Base-by-base conservation (phyloP, 192 early-diverging fungal genomes). In the Mortierella claussenii region DNA sequence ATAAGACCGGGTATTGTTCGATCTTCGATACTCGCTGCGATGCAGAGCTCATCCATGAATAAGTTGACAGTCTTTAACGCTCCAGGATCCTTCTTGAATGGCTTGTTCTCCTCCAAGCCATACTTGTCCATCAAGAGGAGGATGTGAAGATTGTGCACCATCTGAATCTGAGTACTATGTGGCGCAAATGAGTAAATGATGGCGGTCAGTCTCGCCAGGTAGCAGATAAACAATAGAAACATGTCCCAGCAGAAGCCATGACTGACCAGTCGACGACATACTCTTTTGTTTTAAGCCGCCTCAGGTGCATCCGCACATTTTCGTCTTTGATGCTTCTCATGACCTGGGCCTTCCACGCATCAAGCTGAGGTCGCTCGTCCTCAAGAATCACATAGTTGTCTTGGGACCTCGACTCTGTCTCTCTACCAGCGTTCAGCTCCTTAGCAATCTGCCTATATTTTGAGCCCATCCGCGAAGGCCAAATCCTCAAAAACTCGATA, bases 21-120 rank as follows among this genome's bases (percentile, higher is more conserved):
- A 37, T 62, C 59, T 7, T 74, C 69, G 24, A 74, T 34, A 27
- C 55, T 59, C 24, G 69, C 60, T 0, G 54, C 46, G 31, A 74
- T 74, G 23, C 61, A 74, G 11, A 74, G 43, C 30, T 74, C 69
- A 44, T 76, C 73, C 73, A 76, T 76, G 28, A 76, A 66, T 21
- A 45, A 44, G 18, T 34, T 62, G 12, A 48, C 37, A 2, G 65
- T 30, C 31, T 76, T 66, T 24, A 55, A 40, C 1, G 73, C 73
- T 3, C 73, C 73, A 2, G 73, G 73, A 31, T 76, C 73, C 24
- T 76, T 76, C 46, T 76, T 76, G 65, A 76, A 76, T 0, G 73
- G 73, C 17, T 37, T 76, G 47, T 76, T 76, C 44, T 76, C 73
- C 28, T 76, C 63, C 4, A 76, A 36, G 10, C 40, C 59, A 10